phyloP scores from a whole-genome alignment of 1,284 basidiomycete genomes.

The Ganoderma boninense region DNA sequence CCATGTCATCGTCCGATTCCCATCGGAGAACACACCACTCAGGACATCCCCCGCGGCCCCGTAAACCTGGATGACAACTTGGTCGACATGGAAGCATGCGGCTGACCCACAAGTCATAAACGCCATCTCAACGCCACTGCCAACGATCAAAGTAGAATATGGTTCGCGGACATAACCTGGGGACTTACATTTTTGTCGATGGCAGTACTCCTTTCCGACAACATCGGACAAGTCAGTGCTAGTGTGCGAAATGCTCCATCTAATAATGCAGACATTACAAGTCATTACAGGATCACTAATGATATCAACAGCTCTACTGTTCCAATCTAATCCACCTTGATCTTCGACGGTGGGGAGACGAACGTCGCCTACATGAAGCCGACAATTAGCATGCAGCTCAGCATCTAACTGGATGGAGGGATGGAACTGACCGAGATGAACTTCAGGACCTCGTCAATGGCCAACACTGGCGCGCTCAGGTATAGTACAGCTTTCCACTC shows the following conservation, averaged over 20 bases:
- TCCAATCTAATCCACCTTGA: constrained; percentile 49
- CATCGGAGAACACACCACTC: not conserved
- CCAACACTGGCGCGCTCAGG: constrained; percentile 88
- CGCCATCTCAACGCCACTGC: too few species aligned
- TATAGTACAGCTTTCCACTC: constrained; percentile 97
- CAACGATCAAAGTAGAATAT: too few species aligned
- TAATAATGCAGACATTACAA: constrained; percentile 24
- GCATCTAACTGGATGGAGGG: not conserved
- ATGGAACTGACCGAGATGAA: constrained; percentile 71
- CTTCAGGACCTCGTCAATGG: constrained; percentile 94
- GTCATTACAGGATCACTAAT: constrained; percentile 28
- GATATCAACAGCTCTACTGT: constrained; percentile 17
- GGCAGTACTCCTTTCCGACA: not conserved
- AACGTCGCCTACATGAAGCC: constrained; percentile 47
- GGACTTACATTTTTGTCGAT: not conserved
- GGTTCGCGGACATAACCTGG: not conserved
- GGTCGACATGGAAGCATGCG: not conserved
- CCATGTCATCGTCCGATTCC: constrained; percentile 14
- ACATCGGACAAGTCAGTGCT: not conserved
- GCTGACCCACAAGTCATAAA: not conserved
- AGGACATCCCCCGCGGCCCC: not conserved
- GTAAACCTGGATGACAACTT: not conserved
- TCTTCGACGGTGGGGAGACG: constrained; percentile 55
- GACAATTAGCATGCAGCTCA: not conserved
- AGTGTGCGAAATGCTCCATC: constrained; percentile 2